Conservation (phyloP, 176 grass and related monocot genomes). For the Zoysia pacifica region DNA sequence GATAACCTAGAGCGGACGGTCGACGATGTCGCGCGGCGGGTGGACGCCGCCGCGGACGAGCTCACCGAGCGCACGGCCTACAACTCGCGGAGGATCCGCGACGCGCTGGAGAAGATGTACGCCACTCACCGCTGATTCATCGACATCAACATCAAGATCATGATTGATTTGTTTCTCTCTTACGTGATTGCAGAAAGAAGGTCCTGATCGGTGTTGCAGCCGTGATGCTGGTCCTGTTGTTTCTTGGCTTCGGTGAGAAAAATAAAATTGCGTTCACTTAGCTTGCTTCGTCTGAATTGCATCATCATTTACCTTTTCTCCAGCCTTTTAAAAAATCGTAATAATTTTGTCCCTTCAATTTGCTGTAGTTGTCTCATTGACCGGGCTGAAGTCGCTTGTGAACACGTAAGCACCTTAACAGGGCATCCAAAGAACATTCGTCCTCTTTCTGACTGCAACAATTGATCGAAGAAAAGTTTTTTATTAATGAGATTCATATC, state of each 20-base stretch:
- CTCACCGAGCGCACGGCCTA: slow-evolving; percentile 48
- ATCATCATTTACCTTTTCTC: background rate
- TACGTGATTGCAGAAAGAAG: slow-evolving; percentile 50
- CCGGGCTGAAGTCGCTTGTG: slow-evolving; percentile 51
- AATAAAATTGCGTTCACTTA: background rate
- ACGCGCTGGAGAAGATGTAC: slow-evolving; percentile 55
- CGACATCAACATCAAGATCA: background rate
- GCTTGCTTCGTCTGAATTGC: background rate
- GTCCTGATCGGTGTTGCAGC: slow-evolving; percentile 53
- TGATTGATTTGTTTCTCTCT: background rate
- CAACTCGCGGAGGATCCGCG: slow-evolving; percentile 67
- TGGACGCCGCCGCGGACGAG: slow-evolving; percentile 42
- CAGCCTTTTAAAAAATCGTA: background rate
- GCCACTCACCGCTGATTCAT: background rate
- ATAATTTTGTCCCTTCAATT: background rate
- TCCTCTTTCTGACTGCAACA: background rate
- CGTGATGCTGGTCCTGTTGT: slow-evolving; percentile 56
- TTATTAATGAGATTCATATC: background rate
- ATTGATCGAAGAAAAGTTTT: background rate
- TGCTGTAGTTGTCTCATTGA: slow-evolving; percentile 68
- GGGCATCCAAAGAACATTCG: background rate
- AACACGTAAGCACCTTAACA: slow-evolving; percentile 55
- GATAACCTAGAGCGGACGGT: slow-evolving; percentile 33
- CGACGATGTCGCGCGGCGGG: slow-evolving; percentile 40
- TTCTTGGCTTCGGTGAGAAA: slow-evolving; percentile 83